Base-by-base conservation (phyloP, 169 alveolate species). In the Plasmodium vivax region DNA sequence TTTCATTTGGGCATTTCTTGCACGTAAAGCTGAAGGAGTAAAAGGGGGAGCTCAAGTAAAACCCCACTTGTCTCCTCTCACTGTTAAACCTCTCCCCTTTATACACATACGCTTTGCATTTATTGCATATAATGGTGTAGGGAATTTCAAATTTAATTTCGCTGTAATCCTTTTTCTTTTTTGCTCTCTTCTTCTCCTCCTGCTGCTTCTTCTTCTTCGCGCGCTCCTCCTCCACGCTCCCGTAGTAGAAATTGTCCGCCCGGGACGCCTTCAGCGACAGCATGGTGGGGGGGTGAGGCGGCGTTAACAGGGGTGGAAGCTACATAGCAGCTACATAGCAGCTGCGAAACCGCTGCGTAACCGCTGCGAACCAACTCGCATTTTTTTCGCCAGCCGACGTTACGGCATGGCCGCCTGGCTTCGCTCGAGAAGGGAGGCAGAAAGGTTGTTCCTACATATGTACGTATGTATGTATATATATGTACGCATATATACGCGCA, bases 11-110 rank as follows among this genome's bases (percentile, higher is more conserved):
- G 96, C 98, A 97, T 51, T 16, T 32, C 74, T 94, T 95, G 85
- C 98, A 97, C 88, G 91, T 34, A 96, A 97, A 96, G n/a, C 93
- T 58, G 77, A 97, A 97, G 74, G 97, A 95, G 72, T 93, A 96
- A 27, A 97, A 96, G 14, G 85, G 85, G 0, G 98, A 95, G 23
- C 98, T 83, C 77, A 94, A 95, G 94, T 97, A 96, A 45, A 68
- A 85, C 27, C 98, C 98, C 2, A 92, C 88, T 34, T 94, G 85
- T 87, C 95, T 94, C 90, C 97, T 84, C 92, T 95, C 96, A 36
- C 98, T 98, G 87, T 97, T 96, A 90, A 97, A 97, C 19, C 98
- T 93, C 38, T 97, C 98, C 36, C 98, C 98, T 82, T 97, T 96
- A 62, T 96, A 98, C 38, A 97, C 95, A 79, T 90, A 92, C 34